Base-by-base conservation (phyloP, 139 green algal species). In the Coelastrella sp. region DNA sequence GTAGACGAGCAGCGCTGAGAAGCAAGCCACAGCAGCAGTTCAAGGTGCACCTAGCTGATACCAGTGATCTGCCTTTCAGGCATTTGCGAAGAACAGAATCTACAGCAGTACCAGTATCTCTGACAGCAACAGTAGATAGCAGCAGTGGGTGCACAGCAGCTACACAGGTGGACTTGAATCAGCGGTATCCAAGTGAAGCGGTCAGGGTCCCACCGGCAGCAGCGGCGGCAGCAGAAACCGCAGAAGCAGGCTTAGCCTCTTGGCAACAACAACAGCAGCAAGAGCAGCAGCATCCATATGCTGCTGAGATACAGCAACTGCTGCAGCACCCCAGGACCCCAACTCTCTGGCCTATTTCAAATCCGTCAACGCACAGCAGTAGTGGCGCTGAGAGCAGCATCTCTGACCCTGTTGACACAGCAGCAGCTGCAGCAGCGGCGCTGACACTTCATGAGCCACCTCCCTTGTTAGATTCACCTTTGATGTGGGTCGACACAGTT, bases 51-150 rank as follows among this genome's bases (percentile, higher is more conserved):
- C 82, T 85, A 7, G 40, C 81, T 5, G 85, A 90, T 69, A 90
- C 86, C 68, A 79, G 48, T 4, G 88, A 92, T 50, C 57, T 30
- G 15, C 85, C 88, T 15, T 92, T 91, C 50, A 21, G 59, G 21
- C 88, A 92, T 78, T 63, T 90, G 19, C 64, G 34, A 19, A 25
- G 53, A 32, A 1, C 72, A 50, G 30, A n/a, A n/a, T n/a, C n/a
- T n/a, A n/a, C n/a, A n/a, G n/a, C n/a, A n/a, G n/a, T n/a, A n/a
- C n/a, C n/a, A n/a, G n/a, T n/a, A n/a, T n/a, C n/a, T n/a, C n/a
- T 48, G 87, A n/a, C 72, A 73, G 27, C 19, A 38, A 11, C 34
- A 37, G 45, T n/a, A 35, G 45, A 43, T 25, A 4, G 51, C 72
- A 41, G 75, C 77, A 25, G 17, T 67, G 67, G n/a, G n/a, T n/a